Base-by-base conservation (phyloP, 352 stramenopile species). In the Pythium apleroticum region DNA sequence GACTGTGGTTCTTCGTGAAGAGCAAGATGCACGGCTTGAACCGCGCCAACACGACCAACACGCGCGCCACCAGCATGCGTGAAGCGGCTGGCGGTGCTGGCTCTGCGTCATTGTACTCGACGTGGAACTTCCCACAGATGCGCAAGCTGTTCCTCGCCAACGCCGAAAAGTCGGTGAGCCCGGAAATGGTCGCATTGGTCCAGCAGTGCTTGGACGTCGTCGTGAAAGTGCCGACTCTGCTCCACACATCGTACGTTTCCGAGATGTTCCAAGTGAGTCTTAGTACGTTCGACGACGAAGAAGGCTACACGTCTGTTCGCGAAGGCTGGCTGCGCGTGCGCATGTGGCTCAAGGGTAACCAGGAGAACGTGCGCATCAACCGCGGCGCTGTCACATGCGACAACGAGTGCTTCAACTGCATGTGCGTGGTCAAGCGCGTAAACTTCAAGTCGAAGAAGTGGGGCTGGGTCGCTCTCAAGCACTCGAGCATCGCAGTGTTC, bases 381-480 rank as follows among this genome's bases (percentile, higher is more conserved):
- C 84, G 83, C 15, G 84, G 78, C 1, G 84, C 84, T 0, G 70
- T 80, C 22, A 88, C 81, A 15, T 95, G 87, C 48, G 87, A 95
- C 71, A 95, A 95, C 43, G 82, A 93, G 63, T 95, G 83, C 65
- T 91, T 93, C 66, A 95, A 95, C 74, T 95, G 87, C 71, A 92
- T 93, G 78, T 95, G 87, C 55, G 83, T 95, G 24, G 77, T 93
- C 39, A 95, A 95, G 75, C 86, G 86, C 10, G 80, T 93, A 1
- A 84, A 90, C 60, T 91, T 92, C 57, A 86, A 88, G n/a, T 81
- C 84, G 0, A 92, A 92, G 66, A 84, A 88, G 31, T 80, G 82
- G 76, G 75, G 83, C 33, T 95, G 87, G 87, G 83, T 95, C 24
- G 83, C 87, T 52, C 71, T 95, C 15, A 93, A 95, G 65, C 80